phyloP scores from a whole-genome alignment of 2,329 filamentous ascomycete genomes.

The Macrophomina tecta region DNA sequence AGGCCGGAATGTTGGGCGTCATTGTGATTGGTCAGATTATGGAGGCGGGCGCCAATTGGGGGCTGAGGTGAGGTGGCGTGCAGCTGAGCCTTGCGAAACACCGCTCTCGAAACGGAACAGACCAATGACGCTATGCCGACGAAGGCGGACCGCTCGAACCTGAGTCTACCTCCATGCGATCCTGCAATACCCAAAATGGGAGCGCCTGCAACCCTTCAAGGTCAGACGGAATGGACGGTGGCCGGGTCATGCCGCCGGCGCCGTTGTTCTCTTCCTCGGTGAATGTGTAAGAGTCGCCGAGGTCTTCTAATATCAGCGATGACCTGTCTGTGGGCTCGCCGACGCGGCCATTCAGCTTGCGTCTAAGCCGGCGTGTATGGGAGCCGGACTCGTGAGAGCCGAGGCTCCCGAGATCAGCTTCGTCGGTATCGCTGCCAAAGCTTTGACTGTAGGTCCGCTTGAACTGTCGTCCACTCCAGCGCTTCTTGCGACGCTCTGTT shows the following conservation, averaged over 20 bases:
- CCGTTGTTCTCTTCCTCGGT: constrained; percentile 41
- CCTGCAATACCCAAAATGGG: constrained; percentile 43
- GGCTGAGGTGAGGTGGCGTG: constrained; percentile 4
- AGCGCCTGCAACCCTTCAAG: constrained; percentile 44
- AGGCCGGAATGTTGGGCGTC: neutral
- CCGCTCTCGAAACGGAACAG: neutral
- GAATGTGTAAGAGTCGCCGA: constrained; percentile 44
- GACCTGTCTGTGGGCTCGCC: constrained; percentile 44
- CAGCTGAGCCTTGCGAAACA: constrained; percentile 9
- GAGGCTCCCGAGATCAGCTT: constrained; percentile 49
- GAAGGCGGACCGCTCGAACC: constrained; percentile 15
- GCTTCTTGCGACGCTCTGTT: constrained; percentile 43
- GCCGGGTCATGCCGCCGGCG: constrained; percentile 34
- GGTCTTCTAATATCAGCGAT: constrained; percentile 48
- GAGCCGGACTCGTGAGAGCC: constrained; percentile 46
- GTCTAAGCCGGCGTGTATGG: constrained; percentile 49
- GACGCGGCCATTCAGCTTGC: constrained; percentile 40
- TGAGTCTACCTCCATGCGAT: constrained; percentile 33
- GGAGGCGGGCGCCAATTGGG: constrained; percentile 6
- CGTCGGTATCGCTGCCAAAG: constrained; percentile 52
- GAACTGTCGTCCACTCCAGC: constrained; percentile 50
- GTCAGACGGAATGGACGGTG: constrained; percentile 46
- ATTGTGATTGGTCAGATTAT: neutral
- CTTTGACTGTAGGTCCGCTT: constrained; percentile 56
- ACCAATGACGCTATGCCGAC: neutral